Conservation (phyloP, 495 filamentous ascomycete genomes). For the Rhypophila decipiens region DNA sequence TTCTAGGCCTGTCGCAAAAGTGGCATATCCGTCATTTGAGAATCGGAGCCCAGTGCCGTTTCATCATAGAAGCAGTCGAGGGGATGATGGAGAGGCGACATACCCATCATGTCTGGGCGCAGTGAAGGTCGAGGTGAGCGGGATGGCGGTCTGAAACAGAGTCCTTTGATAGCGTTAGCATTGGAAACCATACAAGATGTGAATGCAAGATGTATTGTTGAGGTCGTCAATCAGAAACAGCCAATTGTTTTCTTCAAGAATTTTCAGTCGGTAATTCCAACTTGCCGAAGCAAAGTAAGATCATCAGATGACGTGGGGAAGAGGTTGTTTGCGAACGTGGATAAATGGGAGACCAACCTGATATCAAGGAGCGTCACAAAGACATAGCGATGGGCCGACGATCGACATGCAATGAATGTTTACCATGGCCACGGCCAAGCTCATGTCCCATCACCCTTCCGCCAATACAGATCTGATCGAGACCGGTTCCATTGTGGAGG, state of each 20-base stretch:
- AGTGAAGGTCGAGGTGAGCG: too few species aligned
- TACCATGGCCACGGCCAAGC: too few species aligned
- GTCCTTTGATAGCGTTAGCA: slow-evolving; percentile 10
- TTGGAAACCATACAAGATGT: not conserved
- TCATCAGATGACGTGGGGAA: slow-evolving; percentile 58
- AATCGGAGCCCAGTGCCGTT: slow-evolving; percentile 99
- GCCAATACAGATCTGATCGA: too few species aligned
- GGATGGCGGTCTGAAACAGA: too few species aligned
- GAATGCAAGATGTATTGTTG: not conserved
- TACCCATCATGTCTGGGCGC: not conserved
- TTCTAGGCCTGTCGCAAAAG: slow-evolving; percentile 99
- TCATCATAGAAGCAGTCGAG: slow-evolving; percentile 64
- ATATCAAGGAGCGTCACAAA: too few species aligned
- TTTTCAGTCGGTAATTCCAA: slow-evolving; percentile 99
- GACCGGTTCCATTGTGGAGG: not conserved
- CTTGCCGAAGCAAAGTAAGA: slow-evolving; percentile 73
- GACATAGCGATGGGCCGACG: too few species aligned
- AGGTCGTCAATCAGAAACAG: slow-evolving; percentile 82
- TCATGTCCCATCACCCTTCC: too few species aligned
- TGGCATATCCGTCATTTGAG: slow-evolving; percentile 79
- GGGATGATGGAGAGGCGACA: slow-evolving; percentile 4
- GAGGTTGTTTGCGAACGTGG: slow-evolving; percentile 1
- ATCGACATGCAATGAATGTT: too few species aligned
- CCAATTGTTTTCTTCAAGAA: slow-evolving; percentile 81
- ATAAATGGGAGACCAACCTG: too few species aligned